Conservation (phyloP, 768 basidiomycete genomes). For the Phallus indusiatus region DNA sequence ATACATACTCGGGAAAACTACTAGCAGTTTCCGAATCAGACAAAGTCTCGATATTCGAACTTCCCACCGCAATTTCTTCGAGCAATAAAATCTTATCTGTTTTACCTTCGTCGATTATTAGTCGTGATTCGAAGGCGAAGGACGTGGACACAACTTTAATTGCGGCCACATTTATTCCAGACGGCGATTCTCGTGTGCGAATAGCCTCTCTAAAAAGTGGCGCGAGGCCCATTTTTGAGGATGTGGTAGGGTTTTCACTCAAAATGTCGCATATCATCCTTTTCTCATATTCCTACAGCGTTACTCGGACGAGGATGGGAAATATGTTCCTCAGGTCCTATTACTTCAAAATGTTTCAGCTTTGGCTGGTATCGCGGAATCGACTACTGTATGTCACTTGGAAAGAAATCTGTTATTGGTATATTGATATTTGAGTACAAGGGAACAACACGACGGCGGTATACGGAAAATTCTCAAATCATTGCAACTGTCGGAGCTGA, state of each 20-base stretch:
- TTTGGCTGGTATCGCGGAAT: not conserved
- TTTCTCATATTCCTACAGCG: constrained; percentile 26
- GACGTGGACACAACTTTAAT: constrained; percentile 30
- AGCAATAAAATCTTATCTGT: constrained; percentile 39
- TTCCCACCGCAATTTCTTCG: constrained; percentile 32
- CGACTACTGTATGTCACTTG: not conserved
- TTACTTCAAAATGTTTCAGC: not conserved
- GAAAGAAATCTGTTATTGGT: not conserved
- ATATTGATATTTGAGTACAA: not conserved
- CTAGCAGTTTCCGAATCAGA: constrained; percentile 52
- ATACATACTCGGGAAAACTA: constrained; percentile 25
- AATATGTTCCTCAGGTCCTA: constrained; percentile 40
- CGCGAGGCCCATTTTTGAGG: constrained; percentile 48
- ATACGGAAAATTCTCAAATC: constrained; percentile 52
- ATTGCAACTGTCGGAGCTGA: constrained; percentile 59
- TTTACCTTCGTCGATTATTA: constrained; percentile 41
- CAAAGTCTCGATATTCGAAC: constrained; percentile 45
- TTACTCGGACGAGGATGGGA: constrained; percentile 44
- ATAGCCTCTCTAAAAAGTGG: constrained; percentile 43
- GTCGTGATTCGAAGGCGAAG: constrained; percentile 30
- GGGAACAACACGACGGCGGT: constrained; percentile 38
- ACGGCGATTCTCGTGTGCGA: constrained; percentile 33
- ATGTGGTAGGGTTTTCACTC: constrained; percentile 37
- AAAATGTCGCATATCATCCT: not conserved
- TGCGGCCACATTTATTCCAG: constrained; percentile 36